Evolutionary conservation across 345 rosid genomes (phyloP).

Genomic region (Bruguiera gymnorhiza): DNA sequence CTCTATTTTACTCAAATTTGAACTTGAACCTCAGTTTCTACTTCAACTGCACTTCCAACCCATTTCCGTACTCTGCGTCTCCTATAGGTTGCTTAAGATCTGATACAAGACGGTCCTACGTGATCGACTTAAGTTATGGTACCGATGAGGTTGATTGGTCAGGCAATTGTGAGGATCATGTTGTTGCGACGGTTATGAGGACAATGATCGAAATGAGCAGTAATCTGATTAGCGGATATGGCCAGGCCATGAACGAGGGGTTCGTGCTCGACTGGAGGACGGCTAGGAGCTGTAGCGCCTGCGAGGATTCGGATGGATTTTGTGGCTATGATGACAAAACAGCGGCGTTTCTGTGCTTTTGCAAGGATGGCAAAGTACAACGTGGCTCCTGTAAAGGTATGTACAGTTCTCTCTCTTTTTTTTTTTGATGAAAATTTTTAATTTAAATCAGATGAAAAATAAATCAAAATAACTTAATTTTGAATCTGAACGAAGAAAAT

Average conservation of each 20-base stretch:
- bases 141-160: neutral
- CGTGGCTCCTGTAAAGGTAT: neutral
- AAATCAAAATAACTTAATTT: too few relatives aligned
- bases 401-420: too few relatives aligned
- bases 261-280: slow-evolving; percentile 24
- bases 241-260: slow-evolving; percentile 11
- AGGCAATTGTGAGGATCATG: slow-evolving; percentile 9
- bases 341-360: slow-evolving; percentile 2
- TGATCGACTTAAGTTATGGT: neutral
- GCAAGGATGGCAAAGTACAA: neutral
- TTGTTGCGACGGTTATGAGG: slow-evolving; percentile 19
- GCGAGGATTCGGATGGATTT: slow-evolving; percentile 22
- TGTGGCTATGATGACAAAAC: slow-evolving; percentile 1
- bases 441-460: too few relatives aligned
- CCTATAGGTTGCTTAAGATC: slow-evolving; percentile 7
- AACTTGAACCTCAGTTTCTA: slow-evolving; percentile 26
- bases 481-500: too few relatives aligned
- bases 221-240: neutral
- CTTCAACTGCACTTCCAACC: slow-evolving; percentile 25
- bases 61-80: neutral
- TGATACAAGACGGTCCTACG: slow-evolving; percentile 5
- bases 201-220: neutral
- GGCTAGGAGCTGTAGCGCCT: slow-evolving; percentile 8
- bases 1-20: slow-evolving; percentile 11
- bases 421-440: too few relatives aligned